phyloP scores from a whole-genome alignment of 441 rosid species.

The Adansonia madagascariensis region DNA sequence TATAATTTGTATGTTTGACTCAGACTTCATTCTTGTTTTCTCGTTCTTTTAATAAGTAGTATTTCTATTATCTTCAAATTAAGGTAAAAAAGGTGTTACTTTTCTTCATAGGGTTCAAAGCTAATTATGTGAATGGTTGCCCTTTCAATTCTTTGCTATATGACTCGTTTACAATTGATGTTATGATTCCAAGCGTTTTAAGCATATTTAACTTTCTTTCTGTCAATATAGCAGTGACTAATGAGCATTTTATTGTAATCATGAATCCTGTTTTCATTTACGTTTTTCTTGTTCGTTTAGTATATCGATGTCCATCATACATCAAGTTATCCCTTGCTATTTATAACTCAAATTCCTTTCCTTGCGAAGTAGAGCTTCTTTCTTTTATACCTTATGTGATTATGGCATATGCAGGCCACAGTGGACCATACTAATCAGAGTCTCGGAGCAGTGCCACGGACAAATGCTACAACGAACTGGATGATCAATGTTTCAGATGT shows the following conservation, averaged over 20 bases:
- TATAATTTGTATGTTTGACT: background rate
- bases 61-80: background rate
- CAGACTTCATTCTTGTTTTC: background rate
- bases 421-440: slow-evolving; percentile 35
- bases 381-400: slow-evolving; percentile 18
- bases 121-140: background rate
- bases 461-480: slow-evolving; percentile 40
- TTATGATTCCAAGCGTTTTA: background rate
- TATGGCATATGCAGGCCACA: slow-evolving; percentile 34
- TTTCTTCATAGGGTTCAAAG: background rate
- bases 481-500: slow-evolving; percentile 47
- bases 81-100: background rate
- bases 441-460: slow-evolving; percentile 41
- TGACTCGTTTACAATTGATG: background rate
- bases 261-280: slow-evolving; percentile 7
- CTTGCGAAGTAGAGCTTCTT: background rate
- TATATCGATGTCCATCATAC: background rate
- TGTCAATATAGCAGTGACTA: background rate
- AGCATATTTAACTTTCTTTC: background rate
- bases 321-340: background rate
- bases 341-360: background rate
- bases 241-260: background rate
- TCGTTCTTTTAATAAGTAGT: background rate
- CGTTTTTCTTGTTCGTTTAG: background rate
- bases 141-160: background rate